Evolutionary conservation across 23 red algal species (phyloP).

Genomic region (Chondrus crispus): DNA sequence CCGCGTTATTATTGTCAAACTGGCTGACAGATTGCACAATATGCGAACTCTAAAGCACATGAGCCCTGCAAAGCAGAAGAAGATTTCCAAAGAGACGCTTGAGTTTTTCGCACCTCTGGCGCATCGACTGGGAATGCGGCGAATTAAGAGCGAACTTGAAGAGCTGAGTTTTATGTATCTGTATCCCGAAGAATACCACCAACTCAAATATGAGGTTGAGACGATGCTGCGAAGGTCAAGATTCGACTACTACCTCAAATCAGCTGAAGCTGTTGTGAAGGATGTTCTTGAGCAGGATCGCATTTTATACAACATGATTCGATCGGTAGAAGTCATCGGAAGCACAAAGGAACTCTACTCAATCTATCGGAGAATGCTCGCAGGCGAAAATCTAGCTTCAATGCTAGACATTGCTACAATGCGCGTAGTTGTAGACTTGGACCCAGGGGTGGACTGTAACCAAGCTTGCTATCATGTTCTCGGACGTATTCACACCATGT

Average conservation of each 20-base stretch:
- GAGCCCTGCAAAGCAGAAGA: constrained; percentile 71
- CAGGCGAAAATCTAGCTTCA: constrained; percentile 64
- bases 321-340: constrained; percentile 60
- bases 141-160: constrained; percentile 86
- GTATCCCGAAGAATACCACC: constrained; percentile 84
- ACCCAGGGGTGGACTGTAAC: constrained; percentile 67
- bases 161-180: constrained; percentile 84
- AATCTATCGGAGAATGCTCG: constrained; percentile 76
- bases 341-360: constrained; percentile 85
- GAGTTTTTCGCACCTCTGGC: constrained; percentile 98
- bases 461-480: constrained; percentile 94
- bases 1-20: constrained; percentile 96
- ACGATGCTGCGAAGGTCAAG: constrained; percentile 39
- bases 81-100: constrained; percentile 91
- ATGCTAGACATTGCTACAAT: constrained; percentile 90
- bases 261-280: constrained; percentile 54
- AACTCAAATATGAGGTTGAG: constrained; percentile 57
- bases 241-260: constrained; percentile 45
- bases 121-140: constrained; percentile 88
- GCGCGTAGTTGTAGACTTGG: constrained; percentile 73
- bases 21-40: constrained; percentile 95
- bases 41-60: constrained; percentile 88
- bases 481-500: constrained; percentile 81
- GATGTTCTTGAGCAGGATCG: constrained; percentile 73
- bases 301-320: constrained; percentile 75